Conservation (phyloP, 306 rosid genomes). For the Cucumis melo region DNA sequence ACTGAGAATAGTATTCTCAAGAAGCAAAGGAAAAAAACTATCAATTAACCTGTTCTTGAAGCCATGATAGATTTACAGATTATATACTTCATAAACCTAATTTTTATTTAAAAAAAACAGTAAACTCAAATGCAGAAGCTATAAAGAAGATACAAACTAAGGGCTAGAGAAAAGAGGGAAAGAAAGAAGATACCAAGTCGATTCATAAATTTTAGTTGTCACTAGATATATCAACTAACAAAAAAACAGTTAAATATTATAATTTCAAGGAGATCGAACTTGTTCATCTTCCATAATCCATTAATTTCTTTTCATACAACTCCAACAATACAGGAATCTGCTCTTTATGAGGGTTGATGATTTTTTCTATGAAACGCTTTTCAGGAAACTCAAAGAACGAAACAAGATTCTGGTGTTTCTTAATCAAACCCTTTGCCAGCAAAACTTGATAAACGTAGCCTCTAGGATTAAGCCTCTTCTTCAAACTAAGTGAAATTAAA, state of each 20-base stretch:
- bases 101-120: too few species aligned
- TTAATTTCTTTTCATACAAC: constrained; percentile 10
- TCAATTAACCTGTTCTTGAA: too few species aligned
- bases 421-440: constrained; percentile 16
- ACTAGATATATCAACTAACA: not conserved
- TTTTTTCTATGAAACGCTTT: constrained; percentile 2
- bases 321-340: constrained; percentile 11
- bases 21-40: too few species aligned
- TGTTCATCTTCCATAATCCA: not conserved
- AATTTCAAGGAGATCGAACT: not conserved
- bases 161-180: too few species aligned
- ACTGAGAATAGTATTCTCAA: too few species aligned
- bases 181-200: too few species aligned
- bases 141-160: too few species aligned
- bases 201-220: too few species aligned
- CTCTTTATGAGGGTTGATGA: constrained; percentile 7
- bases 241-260: too few species aligned
- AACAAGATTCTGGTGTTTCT: not conserved
- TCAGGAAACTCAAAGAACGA: not conserved
- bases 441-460: constrained; percentile 16
- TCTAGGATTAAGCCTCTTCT: constrained; percentile 34
- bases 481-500: constrained; percentile 10
- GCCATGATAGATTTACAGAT: too few species aligned
- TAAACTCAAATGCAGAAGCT: too few species aligned
- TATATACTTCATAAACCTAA: too few species aligned